Evolutionary conservation across 1,284 basidiomycete species (phyloP).

Genomic region (Tausonia pullulans): DNA sequence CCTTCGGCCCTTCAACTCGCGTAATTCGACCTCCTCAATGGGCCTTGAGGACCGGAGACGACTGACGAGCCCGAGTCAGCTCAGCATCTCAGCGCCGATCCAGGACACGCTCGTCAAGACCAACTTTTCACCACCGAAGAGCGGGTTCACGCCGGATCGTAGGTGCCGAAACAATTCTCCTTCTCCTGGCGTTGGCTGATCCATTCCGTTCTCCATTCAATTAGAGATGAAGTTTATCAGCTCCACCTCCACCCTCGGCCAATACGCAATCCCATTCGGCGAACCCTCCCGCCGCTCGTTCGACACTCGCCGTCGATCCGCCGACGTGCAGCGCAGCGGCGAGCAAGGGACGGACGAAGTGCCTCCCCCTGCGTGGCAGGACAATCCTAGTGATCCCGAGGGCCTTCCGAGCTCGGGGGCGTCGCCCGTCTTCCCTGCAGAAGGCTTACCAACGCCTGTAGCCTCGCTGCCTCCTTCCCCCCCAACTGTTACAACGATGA

Average conservation of each 20-base stretch:
- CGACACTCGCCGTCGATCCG: background rate
- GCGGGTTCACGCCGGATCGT: background rate
- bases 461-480: too few relatives aligned
- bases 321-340: background rate
- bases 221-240: background rate
- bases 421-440: too few relatives aligned
- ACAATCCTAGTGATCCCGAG: background rate
- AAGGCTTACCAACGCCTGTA: too few relatives aligned
- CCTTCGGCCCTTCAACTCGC: background rate
- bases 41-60: background rate
- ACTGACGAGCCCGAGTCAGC: background rate
- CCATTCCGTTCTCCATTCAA: background rate
- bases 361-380: background rate
- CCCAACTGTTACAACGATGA: too few relatives aligned
- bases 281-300: background rate
- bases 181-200: background rate
- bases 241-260: slow-evolving; percentile 1
- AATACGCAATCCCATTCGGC: background rate
- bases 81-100: slow-evolving; percentile 1
- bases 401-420: too few relatives aligned
- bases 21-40: background rate
- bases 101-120: background rate
- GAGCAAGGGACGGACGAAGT: too few relatives aligned
- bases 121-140: background rate
- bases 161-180: background rate